These are phyloP conservation scores for Yamadazyma sp. DNA, from an alignment of 1,139 yeast genomes.

Conservation along the genomic window DNA sequence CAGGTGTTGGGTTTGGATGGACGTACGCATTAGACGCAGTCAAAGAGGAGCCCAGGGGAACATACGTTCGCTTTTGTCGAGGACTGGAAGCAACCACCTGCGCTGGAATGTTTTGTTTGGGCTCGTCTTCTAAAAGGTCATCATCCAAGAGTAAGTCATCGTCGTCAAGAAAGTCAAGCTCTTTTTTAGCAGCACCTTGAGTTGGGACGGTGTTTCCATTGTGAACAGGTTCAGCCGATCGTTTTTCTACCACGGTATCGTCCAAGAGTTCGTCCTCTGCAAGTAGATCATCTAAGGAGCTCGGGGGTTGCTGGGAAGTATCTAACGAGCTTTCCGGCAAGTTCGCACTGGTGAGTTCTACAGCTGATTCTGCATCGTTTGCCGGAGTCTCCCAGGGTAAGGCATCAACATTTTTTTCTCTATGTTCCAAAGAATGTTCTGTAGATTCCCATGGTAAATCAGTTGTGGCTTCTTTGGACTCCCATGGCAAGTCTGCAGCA, in stretches of 20 bases:
- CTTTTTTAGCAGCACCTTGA: background rate
- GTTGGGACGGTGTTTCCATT: too few relatives aligned
- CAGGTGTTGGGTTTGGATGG: background rate
- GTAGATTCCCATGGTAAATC: constrained; percentile 7
- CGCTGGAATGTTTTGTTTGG: background rate
- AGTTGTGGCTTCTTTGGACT: background rate
- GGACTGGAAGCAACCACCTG: background rate
- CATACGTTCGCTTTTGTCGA: background rate
- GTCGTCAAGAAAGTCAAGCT: constrained; percentile 16
- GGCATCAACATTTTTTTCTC: too few relatives aligned
- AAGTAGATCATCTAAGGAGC: constrained; percentile 11
- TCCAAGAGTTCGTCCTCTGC: constrained; percentile 13
- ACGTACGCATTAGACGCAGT: constrained; percentile 1
- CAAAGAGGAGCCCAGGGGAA: background rate
- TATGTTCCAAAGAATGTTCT: too few relatives aligned
- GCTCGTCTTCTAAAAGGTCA: constrained; percentile 14
- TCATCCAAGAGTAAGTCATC: constrained; percentile 19
- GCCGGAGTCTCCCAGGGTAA: constrained; percentile 1
- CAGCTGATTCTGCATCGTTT: too few relatives aligned
- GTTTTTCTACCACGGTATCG: background rate
- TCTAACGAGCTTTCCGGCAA: background rate
- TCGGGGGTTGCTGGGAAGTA: background rate
- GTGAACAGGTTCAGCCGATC: too few relatives aligned
- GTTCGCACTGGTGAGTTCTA: too few relatives aligned
- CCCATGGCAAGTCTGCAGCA: background rate